A percentile compares a stretch with the other conserved stretches of the same genome.
Conservation (phyloP, 805 yeast genomes). For the Teunomyces stri region DNA sequence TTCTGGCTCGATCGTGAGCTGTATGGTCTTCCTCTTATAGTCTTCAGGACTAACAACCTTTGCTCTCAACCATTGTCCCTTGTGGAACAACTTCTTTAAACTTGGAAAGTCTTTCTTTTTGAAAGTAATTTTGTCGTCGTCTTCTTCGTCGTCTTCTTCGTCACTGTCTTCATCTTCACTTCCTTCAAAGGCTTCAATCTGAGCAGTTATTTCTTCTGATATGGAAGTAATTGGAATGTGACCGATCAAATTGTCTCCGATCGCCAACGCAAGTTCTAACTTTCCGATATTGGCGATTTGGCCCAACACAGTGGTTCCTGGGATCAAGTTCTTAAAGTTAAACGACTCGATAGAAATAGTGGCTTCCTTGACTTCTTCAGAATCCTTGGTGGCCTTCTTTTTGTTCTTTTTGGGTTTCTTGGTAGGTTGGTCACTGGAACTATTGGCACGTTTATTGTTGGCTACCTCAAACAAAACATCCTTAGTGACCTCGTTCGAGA, state of each 20-base stretch:
- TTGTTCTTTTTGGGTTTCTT: conserved; percentile 22
- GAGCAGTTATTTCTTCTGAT: conserved; percentile 57
- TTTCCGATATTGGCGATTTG: conserved; percentile 62
- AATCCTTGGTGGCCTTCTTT: conserved; percentile 13
- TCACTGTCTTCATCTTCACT: conserved; percentile 37
- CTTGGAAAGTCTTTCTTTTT: conserved; percentile 50
- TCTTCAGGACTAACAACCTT: conserved; percentile 55
- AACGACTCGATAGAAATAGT: conserved; percentile 61
- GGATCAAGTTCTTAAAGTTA: conserved; percentile 57
- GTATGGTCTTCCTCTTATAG: conserved; percentile 58
- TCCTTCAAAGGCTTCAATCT: conserved; percentile 53
- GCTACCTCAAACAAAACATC: conserved; percentile 77
- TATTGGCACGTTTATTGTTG: conserved; percentile 24
- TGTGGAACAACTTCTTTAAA: conserved; percentile 49
- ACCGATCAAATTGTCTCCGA: conserved; percentile 82
- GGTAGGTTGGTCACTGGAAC: conserved; percentile 24
- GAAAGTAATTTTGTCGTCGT: conserved; percentile 27
- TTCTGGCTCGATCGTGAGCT: conserved; percentile 71
- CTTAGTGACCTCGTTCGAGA: conserved; percentile 85
- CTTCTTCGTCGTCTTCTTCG: conserved; percentile 40
- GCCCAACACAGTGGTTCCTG: conserved; percentile 77
- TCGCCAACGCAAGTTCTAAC: conserved; percentile 62
- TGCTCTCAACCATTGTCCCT: conserved; percentile 89
- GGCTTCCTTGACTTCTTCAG: conserved; percentile 25
- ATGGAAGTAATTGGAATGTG: conserved; percentile 72